Conservation (phyloP, 2,329 filamentous ascomycete species). For the Aspergillus niger region DNA sequence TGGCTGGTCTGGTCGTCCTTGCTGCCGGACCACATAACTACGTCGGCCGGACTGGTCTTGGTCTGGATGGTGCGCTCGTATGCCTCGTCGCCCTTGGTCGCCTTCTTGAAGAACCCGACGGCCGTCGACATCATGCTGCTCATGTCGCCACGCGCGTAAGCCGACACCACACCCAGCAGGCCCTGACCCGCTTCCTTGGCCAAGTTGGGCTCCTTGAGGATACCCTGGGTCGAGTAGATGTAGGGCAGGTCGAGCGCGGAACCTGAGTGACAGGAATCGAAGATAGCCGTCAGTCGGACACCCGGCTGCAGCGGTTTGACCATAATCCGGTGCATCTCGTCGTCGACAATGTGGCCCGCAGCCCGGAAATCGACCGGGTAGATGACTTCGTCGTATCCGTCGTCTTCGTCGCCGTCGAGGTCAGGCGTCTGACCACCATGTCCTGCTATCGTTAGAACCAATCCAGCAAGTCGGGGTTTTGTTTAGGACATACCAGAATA, state of each 20-base stretch:
- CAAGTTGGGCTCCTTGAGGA: slow-evolving; percentile 69
- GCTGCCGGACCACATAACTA: slow-evolving; percentile 96
- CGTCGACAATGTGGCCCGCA: slow-evolving; percentile 74
- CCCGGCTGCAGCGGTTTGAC: slow-evolving; percentile 77
- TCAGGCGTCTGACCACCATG: slow-evolving; percentile 77
- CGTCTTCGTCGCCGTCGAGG: slow-evolving; percentile 72
- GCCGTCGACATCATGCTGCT: slow-evolving; percentile 76
- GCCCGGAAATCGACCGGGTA: slow-evolving; percentile 73
- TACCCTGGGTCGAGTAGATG: slow-evolving; percentile 66
- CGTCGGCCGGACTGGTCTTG: slow-evolving; percentile 91
- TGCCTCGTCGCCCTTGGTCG: slow-evolving; percentile 74
- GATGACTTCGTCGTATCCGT: slow-evolving; percentile 76
- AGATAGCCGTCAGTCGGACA: slow-evolving; percentile 73
- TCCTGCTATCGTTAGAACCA: slow-evolving; percentile 46
- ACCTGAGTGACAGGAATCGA: slow-evolving; percentile 69
- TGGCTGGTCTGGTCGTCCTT: slow-evolving; percentile 95
- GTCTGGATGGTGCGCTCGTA: slow-evolving; percentile 81
- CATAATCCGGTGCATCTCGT: slow-evolving; percentile 76
- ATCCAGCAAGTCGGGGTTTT: neutral
- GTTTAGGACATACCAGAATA: slow-evolving; percentile 70
- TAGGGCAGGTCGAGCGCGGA: slow-evolving; percentile 68
- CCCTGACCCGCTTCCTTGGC: slow-evolving; percentile 69
- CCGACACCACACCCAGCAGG: slow-evolving; percentile 66
- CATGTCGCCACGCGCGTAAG: slow-evolving; percentile 82
- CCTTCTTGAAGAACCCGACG: slow-evolving; percentile 86